phyloP scores from a whole-genome alignment of 805 yeast genomes.

The Tetrapisispora namnaoensis region DNA sequence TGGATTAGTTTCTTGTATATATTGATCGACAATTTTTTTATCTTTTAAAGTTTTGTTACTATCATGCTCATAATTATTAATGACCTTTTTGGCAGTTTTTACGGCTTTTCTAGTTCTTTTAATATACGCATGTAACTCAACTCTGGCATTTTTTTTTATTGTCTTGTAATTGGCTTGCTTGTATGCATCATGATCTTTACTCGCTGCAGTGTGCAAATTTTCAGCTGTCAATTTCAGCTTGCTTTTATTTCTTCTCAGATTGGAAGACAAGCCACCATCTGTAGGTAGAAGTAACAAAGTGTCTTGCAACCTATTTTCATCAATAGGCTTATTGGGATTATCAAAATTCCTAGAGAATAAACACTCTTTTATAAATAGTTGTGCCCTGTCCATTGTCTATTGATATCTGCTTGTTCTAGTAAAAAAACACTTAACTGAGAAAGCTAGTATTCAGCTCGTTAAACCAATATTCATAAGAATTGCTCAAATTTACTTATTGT shows the following conservation, averaged over 20 bases:
- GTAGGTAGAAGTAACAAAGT: constrained; percentile 29
- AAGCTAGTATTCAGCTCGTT: too few relatives aligned
- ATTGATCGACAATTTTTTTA: constrained; percentile 15
- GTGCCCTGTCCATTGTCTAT: constrained; percentile 22
- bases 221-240: constrained; percentile 9
- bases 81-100: constrained; percentile 15
- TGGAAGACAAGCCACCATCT: constrained; percentile 22
- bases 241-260: constrained; percentile 15
- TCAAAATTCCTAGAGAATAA: constrained; percentile 22
- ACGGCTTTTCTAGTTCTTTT: constrained; percentile 11
- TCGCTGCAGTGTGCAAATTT: background rate
- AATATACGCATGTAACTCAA: constrained; percentile 23
- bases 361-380: constrained; percentile 23
- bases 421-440: too few relatives aligned
- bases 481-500: too few relatives aligned
- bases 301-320: constrained; percentile 26
- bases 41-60: background rate
- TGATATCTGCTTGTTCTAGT: background rate
- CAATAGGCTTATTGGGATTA: constrained; percentile 24
- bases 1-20: constrained; percentile 13
- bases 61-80: background rate
- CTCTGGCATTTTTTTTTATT: constrained; percentile 26
- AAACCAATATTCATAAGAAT: too few relatives aligned
- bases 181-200: background rate
- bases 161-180: constrained; percentile 19